Evolutionary conservation across 495 filamentous ascomycete species (phyloP), one percentile per base, ranked within the genome.

Genomic region (Penicillium salamii): DNA sequence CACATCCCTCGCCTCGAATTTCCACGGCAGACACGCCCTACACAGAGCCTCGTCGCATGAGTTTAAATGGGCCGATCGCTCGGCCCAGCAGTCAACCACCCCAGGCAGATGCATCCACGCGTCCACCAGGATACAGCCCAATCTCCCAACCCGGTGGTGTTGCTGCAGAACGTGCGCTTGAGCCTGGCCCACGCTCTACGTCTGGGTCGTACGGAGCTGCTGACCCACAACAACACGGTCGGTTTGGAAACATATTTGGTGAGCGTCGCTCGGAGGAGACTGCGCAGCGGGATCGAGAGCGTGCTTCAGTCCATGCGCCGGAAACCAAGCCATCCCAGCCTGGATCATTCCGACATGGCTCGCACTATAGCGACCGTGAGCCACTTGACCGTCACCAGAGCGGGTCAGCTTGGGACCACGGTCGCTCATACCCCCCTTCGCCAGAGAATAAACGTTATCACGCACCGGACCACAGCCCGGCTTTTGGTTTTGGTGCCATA

Each of bases 191-290:
- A 15, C 48, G 57, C n/a, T 18, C 49, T 35, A 29, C 52, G 12
- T 52, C 63, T 31, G 34, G 60, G 13, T 62, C 68, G 7, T 76
- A 67, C 44, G 43, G 59, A 8, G 60, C 51, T 44, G 53, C 58
- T 32, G 70, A 72, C 36, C 46, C 57, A 8, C 70, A 65, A 7
- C 70, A 65, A 1, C 65, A 63, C 28, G 40, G 46, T 48, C 60
- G 64, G 19, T 70, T 62, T 35, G 57, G 58, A 42, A 61, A 63
- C 29, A 31, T 73, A 7, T 73, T 71, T 52, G 59, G 55, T 5
- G 77, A 78, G 33, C 72, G 77, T 13, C 72, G 74, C 23, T 47
- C 67, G 42, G 72, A 80, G 45, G 72, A 75, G 11, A 64, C 69
- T 32, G 55, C 57, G 6, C 66, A 65, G 46, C 61, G 69, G 20